Evolutionary conservation across 2,329 filamentous ascomycete species (phyloP).

Genomic region (Teratosphaeria gauchensis): DNA sequence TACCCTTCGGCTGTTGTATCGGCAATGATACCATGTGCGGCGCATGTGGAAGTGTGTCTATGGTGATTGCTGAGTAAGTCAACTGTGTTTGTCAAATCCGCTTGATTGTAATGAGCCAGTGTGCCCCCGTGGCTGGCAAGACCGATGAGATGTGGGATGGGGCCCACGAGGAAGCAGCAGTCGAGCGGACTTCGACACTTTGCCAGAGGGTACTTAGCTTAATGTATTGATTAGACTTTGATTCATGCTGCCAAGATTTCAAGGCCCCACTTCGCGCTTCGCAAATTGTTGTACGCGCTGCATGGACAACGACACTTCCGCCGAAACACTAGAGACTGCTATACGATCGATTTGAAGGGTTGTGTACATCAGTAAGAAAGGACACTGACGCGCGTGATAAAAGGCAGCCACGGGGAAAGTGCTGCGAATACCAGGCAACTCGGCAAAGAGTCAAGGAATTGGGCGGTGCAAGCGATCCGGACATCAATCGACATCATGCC

Average conservation of each 20-base stretch:
- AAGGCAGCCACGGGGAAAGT: background rate
- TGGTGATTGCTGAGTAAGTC: background rate
- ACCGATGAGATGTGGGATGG: too few species aligned
- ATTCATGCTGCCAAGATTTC: background rate
- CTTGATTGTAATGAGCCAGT: background rate
- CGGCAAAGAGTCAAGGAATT: background rate
- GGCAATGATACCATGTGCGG: background rate
- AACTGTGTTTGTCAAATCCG: background rate
- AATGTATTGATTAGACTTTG: too few species aligned
- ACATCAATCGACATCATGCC: constrained; percentile 40
- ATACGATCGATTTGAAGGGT: background rate
- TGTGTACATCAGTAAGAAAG: background rate
- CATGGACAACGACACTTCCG: background rate
- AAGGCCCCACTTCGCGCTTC: background rate
- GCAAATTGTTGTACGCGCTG: background rate
- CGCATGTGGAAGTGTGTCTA: background rate
- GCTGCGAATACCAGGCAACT: background rate
- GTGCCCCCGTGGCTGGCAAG: too few species aligned
- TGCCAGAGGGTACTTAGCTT: too few species aligned
- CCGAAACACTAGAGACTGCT: background rate
- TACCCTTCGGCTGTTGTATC: background rate
- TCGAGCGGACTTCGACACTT: too few species aligned
- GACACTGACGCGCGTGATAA: background rate
- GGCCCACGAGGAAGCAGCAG: background rate
- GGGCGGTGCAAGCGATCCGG: background rate